Percentiles rank a stretch among this genome's conserved stretches.
phyloP scores from a whole-genome alignment of 768 basidiomycete species.

The Serendipita sp. region DNA sequence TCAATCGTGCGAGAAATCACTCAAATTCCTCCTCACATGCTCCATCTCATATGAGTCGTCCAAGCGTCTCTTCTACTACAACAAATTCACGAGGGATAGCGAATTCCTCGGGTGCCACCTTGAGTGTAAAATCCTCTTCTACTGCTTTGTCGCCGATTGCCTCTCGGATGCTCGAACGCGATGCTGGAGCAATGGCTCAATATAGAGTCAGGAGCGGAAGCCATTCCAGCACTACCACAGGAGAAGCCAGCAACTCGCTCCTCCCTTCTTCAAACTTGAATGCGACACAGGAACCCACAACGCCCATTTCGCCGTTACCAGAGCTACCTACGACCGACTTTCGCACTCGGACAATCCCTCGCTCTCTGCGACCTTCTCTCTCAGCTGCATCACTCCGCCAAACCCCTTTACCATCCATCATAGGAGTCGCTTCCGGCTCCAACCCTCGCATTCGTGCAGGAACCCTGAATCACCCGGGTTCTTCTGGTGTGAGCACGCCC shows the following conservation, averaged over 20 bases:
- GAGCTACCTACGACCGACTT: background rate
- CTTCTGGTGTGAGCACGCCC: background rate
- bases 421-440: background rate
- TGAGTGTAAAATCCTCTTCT: background rate
- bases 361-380: conserved; percentile 10
- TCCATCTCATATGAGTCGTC: background rate
- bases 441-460: background rate
- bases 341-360: conserved; percentile 2
- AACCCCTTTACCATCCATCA: conserved; percentile 1
- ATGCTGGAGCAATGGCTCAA: conserved; percentile 79
- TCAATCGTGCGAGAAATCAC: background rate
- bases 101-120: conserved; percentile 5
- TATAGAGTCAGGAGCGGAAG: conserved; percentile 69
- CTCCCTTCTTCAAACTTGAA: background rate
- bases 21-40: conserved; percentile 7
- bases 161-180: conserved; percentile 63
- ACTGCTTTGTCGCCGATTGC: conserved; percentile 59
- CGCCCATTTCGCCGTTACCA: background rate
- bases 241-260: background rate
- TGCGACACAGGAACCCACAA: background rate
- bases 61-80: background rate
- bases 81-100: background rate
- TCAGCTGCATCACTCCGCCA: conserved; percentile 11
- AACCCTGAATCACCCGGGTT: background rate
- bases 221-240: conserved; percentile 7